A percentile compares a stretch with the other conserved stretches of the same genome.
Conservation (phyloP, 331 rosid species). For the Phaseolus coccineus region DNA sequence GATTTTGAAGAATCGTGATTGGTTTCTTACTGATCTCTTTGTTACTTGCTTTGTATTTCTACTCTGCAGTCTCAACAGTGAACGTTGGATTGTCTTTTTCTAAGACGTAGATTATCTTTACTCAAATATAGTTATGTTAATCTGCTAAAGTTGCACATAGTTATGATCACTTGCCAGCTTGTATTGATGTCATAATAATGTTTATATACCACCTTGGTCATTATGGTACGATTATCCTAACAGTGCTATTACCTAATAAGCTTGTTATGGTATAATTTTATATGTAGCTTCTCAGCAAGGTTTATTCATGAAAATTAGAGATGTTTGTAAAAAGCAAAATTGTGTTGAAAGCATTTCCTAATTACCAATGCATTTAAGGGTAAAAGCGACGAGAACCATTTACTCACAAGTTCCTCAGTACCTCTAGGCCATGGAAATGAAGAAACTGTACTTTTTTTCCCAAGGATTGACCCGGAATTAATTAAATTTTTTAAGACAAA, state of each 20-base stretch:
- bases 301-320: background rate
- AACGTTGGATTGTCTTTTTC: constrained; percentile 28
- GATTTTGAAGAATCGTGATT: constrained; percentile 25
- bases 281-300: background rate
- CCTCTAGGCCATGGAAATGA: background rate
- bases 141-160: constrained; percentile 4
- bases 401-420: background rate
- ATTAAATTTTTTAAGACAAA: background rate
- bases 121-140: constrained; percentile 19
- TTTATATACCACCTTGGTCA: constrained; percentile 31
- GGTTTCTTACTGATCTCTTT: constrained; percentile 1
- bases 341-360: background rate
- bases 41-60: constrained; percentile 5
- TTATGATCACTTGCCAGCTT: constrained; percentile 28
- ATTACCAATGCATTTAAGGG: background rate
- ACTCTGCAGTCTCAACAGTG: constrained; percentile 51
- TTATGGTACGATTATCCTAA: background rate
- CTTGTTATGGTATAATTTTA: background rate
- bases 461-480: background rate
- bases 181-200: constrained; percentile 26
- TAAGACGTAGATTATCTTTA: constrained; percentile 5
- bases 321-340: background rate
- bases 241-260: background rate
- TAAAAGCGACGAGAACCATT: background rate
- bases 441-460: background rate